Base-by-base conservation (phyloP, 2,329 filamentous ascomycete species). In the Aotearoamyces nothofagi region DNA sequence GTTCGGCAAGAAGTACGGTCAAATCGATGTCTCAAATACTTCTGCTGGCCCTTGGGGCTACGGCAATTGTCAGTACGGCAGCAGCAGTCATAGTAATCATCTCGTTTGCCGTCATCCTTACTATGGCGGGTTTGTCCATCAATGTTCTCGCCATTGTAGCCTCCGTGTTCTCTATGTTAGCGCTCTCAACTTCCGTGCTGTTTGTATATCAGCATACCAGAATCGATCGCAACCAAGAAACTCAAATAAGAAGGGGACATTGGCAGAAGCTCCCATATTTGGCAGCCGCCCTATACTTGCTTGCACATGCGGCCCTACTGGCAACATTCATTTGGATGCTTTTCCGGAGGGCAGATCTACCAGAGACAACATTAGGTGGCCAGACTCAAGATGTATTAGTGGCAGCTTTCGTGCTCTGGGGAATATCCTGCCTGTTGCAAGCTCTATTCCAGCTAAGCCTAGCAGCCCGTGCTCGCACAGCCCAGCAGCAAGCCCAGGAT, bases 391-490 rank as follows among this genome's bases (percentile, higher is more conserved):
- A 13, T 17, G 27, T 49, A 20, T 33, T 47, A 5, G 34, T 33
- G 11, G 44, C 36, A 9, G 45, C 36, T 8, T 46, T 51, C 13
- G 33, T 44, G 15, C 28, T 44, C 4, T 49, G 46, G 44, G 44
- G 38, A 3, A 27, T 47, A 9, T 36, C 40, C 9, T 19, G 47
- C 19, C 19, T 45, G 14, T 42, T 39, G 5, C 39, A 47, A 26
- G 39, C 37, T 6, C 5, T 44, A 2, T 49, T 47, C 29, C 28
- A 48, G 8, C 39, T 48, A 12, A 43, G 36, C 25, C 40, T 48
- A 27, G 35, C 45, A 8, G 30, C 41, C 15, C 28, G 44, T 17
- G 46, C 43, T 28, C 35, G 39, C 11, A 44, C 31, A 30, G 40
- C 45, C 27, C 41, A 44, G 19, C 33, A 40, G 34, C 42, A 44